These are phyloP conservation scores for Acer negundo DNA, from an alignment of 345 rosid genomes.

Conservation along the genomic window DNA sequence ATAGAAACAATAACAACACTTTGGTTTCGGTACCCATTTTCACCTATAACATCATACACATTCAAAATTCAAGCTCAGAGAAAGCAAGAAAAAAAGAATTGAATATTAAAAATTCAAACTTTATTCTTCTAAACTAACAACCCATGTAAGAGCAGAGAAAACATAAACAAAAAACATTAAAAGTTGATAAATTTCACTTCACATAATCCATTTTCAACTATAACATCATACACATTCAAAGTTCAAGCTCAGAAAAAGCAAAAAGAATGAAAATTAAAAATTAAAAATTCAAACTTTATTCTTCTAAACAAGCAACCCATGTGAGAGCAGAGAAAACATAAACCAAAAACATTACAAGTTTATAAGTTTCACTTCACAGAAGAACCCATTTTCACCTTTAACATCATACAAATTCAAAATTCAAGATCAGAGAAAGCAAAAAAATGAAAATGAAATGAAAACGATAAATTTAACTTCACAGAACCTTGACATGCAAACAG, in stretches of 20 bases:
- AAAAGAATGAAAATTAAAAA: background rate
- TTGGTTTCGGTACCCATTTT: slow-evolving; percentile 47
- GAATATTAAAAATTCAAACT: background rate
- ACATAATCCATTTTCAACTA: slow-evolving; percentile 28
- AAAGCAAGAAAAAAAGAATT: background rate
- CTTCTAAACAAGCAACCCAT: too few species aligned
- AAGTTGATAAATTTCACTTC: too few species aligned
- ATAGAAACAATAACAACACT: slow-evolving; percentile 40
- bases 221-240: background rate
- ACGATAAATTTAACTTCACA: too few species aligned
- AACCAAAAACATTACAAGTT: too few species aligned
- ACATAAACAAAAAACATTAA: too few species aligned
- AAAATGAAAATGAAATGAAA: too few species aligned
- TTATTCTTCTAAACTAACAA: too few species aligned
- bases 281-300: too few species aligned
- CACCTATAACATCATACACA: slow-evolving; percentile 33
- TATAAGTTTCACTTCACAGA: too few species aligned
- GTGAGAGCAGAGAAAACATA: too few species aligned
- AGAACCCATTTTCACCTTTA: slow-evolving; percentile 30
- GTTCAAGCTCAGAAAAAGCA: background rate
- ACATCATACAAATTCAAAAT: slow-evolving; percentile 1
- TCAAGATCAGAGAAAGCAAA: background rate
- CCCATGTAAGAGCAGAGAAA: too few species aligned
- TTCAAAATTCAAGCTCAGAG: slow-evolving; percentile 6
- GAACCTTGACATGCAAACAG: too few species aligned